Evolutionary conservation across 352 stramenopile genomes (phyloP).

Genomic region (Globisporangium viniferum): DNA sequence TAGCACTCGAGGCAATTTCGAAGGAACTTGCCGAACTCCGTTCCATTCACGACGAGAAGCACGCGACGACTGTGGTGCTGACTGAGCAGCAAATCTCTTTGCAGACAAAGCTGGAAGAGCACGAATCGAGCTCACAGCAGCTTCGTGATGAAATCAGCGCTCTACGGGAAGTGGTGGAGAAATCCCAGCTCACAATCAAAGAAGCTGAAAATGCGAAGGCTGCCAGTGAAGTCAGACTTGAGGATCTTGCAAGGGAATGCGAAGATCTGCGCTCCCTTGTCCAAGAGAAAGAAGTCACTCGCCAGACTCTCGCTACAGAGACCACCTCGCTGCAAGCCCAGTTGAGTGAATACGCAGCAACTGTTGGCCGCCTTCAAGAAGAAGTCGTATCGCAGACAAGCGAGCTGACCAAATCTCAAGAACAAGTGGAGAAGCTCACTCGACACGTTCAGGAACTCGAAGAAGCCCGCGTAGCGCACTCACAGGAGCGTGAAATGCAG

Average conservation of each 20-base stretch:
- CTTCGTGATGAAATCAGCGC: neutral
- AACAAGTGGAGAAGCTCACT: neutral
- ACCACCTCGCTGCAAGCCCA: neutral
- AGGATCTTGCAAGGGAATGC: neutral
- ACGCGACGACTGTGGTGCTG: neutral
- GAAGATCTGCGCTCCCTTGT: neutral
- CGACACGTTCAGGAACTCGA: slow-evolving; percentile 9
- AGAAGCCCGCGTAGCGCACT: slow-evolving; percentile 19
- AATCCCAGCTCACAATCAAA: neutral
- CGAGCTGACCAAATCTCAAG: neutral
- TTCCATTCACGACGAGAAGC: neutral
- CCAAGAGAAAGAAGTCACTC: neutral
- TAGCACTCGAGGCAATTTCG: neutral
- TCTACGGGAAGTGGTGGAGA: neutral
- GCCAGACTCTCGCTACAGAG: neutral
- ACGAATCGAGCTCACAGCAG: neutral
- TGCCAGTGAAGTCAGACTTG: neutral
- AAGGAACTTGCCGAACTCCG: slow-evolving; percentile 1
- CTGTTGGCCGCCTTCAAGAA: neutral
- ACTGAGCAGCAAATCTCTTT: neutral
- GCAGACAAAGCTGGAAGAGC: neutral
- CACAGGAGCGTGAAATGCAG: slow-evolving; percentile 12
- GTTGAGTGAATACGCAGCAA: neutral
- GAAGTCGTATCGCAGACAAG: neutral
- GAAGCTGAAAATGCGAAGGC: neutral